Conservation (phyloP, 257 asterid species). For the Plectranthus barbatus region DNA sequence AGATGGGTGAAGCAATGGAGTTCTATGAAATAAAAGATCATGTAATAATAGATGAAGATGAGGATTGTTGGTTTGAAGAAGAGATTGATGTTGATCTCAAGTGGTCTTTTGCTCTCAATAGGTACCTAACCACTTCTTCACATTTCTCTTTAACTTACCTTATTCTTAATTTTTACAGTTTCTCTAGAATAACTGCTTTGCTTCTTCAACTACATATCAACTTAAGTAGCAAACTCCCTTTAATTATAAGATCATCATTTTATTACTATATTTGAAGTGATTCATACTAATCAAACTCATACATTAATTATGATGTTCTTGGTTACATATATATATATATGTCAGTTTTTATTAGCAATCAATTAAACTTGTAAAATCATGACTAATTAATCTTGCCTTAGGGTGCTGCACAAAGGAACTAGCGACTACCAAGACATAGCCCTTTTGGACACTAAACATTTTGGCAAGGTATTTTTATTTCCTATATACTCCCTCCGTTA, state of each 20-base stretch:
- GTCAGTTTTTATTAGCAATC: no score
- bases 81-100: slow-evolving; percentile 81
- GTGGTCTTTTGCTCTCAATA: slow-evolving; percentile 91
- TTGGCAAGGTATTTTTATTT: slow-evolving; percentile 60
- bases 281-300: no score
- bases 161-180: no score
- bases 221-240: no score
- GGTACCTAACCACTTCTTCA: slow-evolving; percentile 42
- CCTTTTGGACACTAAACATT: slow-evolving; percentile 80
- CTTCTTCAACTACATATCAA: no score
- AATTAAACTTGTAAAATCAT: background rate
- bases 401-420: slow-evolving; percentile 82
- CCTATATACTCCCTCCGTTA: no score
- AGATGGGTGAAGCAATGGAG: slow-evolving; percentile 68
- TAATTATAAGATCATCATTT: no score
- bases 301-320: no score
- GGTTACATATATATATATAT: no score
- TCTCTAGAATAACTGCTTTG: no score
- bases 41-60: slow-evolving; percentile 17
- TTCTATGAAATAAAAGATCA: slow-evolving; percentile 32
- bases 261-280: no score
- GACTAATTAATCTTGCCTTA: slow-evolving; percentile 2
- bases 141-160: no score
- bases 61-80: slow-evolving; percentile 84
- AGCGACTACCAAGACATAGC: slow-evolving; percentile 95